A percentile compares a stretch with the other conserved stretches of the same genome.
phyloP scores from a whole-genome alignment of 176 grass and related monocot genomes.

The Echinochloa phyllopogon region DNA sequence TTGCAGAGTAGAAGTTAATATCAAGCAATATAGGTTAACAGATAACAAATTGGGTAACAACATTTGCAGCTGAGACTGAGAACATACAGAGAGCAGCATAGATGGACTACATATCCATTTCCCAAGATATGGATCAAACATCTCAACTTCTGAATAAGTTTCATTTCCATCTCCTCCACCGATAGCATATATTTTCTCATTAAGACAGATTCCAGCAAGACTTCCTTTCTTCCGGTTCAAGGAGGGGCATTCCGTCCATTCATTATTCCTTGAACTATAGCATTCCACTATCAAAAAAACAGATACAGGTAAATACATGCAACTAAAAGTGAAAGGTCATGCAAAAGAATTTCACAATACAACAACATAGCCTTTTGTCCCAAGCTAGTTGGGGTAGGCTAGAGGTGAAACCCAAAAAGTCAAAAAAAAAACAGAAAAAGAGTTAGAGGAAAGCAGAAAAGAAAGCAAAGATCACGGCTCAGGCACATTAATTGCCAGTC shows the following conservation, averaged over 20 bases:
- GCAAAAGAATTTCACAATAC: slow-evolving; percentile 17
- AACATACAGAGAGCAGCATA: slow-evolving; percentile 59
- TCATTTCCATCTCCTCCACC: slow-evolving; percentile 81
- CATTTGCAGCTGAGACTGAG: slow-evolving; percentile 31
- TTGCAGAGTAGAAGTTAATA: slow-evolving; percentile 10
- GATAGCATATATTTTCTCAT: slow-evolving; percentile 85
- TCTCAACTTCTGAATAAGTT: slow-evolving; percentile 82
- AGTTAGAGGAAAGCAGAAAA: no score
- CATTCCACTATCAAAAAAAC: slow-evolving; percentile 65
- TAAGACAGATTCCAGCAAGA: slow-evolving; percentile 67
- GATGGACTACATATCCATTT: slow-evolving; percentile 74
- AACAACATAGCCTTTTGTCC: no score
- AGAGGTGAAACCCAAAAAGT: no score
- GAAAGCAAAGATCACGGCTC: no score
- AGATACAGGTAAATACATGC: slow-evolving; percentile 31
- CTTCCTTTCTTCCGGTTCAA: slow-evolving; percentile 76
- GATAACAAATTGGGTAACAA: slow-evolving; percentile 28
- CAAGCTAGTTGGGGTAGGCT: no score
- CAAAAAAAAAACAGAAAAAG: no score
- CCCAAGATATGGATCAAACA: slow-evolving; percentile 82
- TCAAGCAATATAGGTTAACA: slow-evolving; percentile 20
- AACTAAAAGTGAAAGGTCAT: slow-evolving; percentile 22
- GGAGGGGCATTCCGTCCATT: slow-evolving; percentile 75
- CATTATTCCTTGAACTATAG: slow-evolving; percentile 69
- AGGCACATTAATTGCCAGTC: no score